These are phyloP conservation scores for Xylaria nigripes DNA, from an alignment of 495 filamentous ascomycete species.

Conservation along the genomic window DNA sequence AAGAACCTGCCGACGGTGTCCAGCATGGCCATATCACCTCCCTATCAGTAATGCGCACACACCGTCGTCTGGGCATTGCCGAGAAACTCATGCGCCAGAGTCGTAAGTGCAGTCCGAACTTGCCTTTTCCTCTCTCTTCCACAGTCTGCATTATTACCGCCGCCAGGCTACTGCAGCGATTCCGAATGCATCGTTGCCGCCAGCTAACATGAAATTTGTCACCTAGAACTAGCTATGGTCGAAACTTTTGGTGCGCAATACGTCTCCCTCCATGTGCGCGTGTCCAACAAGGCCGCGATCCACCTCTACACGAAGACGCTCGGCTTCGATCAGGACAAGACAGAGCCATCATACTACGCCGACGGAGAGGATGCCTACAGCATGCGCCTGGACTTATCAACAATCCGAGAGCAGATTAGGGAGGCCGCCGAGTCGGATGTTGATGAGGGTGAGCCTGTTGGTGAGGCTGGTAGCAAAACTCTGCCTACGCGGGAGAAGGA, in stretches of 20 bases:
- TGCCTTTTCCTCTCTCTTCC: neutral
- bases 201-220: conserved; percentile 4
- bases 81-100: conserved; percentile 95
- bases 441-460: conserved; percentile 40
- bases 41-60: conserved; percentile 93
- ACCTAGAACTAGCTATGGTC: conserved; percentile 84
- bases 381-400: conserved; percentile 78
- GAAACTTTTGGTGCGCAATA: conserved; percentile 86
- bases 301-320: conserved; percentile 90
- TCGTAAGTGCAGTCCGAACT: conserved; percentile 57
- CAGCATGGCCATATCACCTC: conserved; percentile 95
- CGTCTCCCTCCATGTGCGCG: conserved; percentile 90
- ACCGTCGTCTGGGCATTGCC: conserved; percentile 80
- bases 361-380: conserved; percentile 94
- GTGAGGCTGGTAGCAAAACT: conserved; percentile 32
- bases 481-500: conserved; percentile 27
- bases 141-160: neutral
- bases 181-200: neutral
- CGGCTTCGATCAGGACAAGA: conserved; percentile 81
- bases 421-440: conserved; percentile 30
- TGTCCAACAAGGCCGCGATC: conserved; percentile 84
- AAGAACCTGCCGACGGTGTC: conserved; percentile 84
- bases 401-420: conserved; percentile 46
- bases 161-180: neutral
- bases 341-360: conserved; percentile 92